phyloP scores from a whole-genome alignment of 2,329 filamentous ascomycete species.

The Talaromyces albobiverticillius region DNA sequence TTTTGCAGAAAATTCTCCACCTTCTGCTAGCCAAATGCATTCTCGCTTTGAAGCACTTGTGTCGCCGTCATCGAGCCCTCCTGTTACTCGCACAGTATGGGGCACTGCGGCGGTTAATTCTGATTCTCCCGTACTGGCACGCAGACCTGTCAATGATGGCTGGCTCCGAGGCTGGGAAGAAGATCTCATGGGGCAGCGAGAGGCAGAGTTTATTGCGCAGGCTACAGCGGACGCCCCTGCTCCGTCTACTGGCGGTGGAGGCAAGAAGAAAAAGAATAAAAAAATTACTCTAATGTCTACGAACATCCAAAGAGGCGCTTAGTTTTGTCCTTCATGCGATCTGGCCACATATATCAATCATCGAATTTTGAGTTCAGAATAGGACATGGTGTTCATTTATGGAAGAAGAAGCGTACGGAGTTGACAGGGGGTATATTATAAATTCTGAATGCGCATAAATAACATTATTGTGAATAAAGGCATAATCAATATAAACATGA shows the following conservation, averaged over 20 bases:
- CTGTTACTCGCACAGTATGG: slow-evolving; percentile 79
- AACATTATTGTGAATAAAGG: no score
- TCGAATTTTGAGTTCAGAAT: no score
- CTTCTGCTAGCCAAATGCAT: slow-evolving; percentile 27
- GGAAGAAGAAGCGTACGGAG: no score
- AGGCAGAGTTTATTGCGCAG: slow-evolving; percentile 48
- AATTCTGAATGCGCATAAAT: no score
- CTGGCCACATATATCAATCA: background rate
- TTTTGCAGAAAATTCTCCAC: slow-evolving; percentile 41
- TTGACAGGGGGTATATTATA: no score
- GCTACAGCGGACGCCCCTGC: slow-evolving; percentile 33
- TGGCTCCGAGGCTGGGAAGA: slow-evolving; percentile 85
- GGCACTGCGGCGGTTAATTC: slow-evolving; percentile 70
- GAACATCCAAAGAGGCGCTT: slow-evolving; percentile 58
- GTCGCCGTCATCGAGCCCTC: slow-evolving; percentile 77
- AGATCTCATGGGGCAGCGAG: slow-evolving; percentile 65
- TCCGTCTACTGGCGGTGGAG: slow-evolving; percentile 20
- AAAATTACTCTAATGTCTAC: slow-evolving; percentile 70
- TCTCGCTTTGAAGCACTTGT: slow-evolving; percentile 57
- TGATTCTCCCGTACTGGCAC: slow-evolving; percentile 50
- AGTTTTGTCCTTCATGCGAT: slow-evolving; percentile 12
- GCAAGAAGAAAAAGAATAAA: slow-evolving; percentile 60
- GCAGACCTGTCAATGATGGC: slow-evolving; percentile 62
- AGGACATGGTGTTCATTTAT: no score
- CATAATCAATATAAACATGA: no score